phyloP scores from a whole-genome alignment of 2,329 filamentous ascomycete genomes.

The Camillea tinctor region DNA sequence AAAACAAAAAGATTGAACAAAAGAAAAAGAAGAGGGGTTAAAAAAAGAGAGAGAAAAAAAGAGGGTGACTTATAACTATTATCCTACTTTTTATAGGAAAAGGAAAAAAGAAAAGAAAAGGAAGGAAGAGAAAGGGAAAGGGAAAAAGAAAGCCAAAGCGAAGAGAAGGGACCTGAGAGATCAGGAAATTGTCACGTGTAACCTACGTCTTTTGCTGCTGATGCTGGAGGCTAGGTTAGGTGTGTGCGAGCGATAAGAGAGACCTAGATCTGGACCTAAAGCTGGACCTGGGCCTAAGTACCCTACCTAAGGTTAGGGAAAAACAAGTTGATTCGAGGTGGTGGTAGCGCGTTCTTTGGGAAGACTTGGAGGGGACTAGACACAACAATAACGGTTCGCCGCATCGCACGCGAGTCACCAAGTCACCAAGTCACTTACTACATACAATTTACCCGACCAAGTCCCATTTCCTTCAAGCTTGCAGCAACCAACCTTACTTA shows the following conservation, averaged over 20 bases:
- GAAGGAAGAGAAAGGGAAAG: not conserved
- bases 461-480: constrained; percentile 1
- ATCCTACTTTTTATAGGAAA: too few species aligned
- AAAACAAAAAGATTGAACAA: too few species aligned
- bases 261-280: too few species aligned
- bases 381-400: constrained; percentile 13
- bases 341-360: constrained; percentile 7
- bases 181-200: not conserved
- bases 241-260: too few species aligned
- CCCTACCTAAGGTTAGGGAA: too few species aligned
- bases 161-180: not conserved
- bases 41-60: too few species aligned
- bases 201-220: not conserved
- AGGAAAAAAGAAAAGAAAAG: too few species aligned
- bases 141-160: not conserved
- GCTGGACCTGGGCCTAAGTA: too few species aligned
- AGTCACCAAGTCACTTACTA: too few species aligned
- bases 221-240: too few species aligned
- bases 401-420: constrained; percentile 6
- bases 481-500: not conserved
- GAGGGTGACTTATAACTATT: too few species aligned
- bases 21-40: too few species aligned
- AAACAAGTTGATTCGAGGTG: constrained; percentile 2
- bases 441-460: not conserved
- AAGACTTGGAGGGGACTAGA: not conserved